phyloP scores from a whole-genome alignment of 2,329 filamentous ascomycete species.

The Microcera coccophila region DNA sequence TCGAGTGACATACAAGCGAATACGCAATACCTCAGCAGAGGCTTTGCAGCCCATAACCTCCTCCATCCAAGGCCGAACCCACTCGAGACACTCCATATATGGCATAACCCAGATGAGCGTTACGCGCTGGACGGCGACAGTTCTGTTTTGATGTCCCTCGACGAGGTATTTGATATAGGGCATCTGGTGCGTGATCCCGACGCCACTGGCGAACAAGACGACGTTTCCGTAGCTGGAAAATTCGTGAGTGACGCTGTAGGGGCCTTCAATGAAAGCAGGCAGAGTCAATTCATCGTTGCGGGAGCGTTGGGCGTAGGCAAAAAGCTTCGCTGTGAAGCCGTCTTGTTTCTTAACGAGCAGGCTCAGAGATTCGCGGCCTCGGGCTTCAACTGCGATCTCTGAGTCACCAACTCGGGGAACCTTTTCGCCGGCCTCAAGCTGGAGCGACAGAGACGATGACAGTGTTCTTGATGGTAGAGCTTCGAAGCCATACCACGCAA shows the following conservation, averaged over 20 bases:
- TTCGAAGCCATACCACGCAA: conserved; percentile 82
- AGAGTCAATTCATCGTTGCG: no score
- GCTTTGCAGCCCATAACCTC: conserved; percentile 71
- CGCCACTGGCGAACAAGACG: conserved; percentile 85
- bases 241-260: conserved; percentile 78
- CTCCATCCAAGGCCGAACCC: conserved; percentile 85
- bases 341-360: conserved; percentile 65
- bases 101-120: conserved; percentile 92
- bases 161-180: conserved; percentile 79
- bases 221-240: conserved; percentile 90
- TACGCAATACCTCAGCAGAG: conserved; percentile 75
- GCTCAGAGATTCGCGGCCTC: no score
- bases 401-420: conserved; percentile 48
- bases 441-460: no score
- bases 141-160: conserved; percentile 63
- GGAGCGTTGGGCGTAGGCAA: no score
- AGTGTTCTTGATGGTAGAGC: no score
- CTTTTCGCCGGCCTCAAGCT: conserved; percentile 60
- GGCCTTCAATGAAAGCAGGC: conserved; percentile 92
- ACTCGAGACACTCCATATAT: conserved; percentile 83
- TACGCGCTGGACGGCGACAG: conserved; percentile 74
- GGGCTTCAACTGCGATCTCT: no score
- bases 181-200: conserved; percentile 93
- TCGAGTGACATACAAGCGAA: conserved; percentile 86
- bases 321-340: no score